A percentile compares a stretch with the other conserved stretches of the same genome.
phyloP scores from a whole-genome alignment of 2,329 filamentous ascomycete genomes.

The Diplodia intermedia region DNA sequence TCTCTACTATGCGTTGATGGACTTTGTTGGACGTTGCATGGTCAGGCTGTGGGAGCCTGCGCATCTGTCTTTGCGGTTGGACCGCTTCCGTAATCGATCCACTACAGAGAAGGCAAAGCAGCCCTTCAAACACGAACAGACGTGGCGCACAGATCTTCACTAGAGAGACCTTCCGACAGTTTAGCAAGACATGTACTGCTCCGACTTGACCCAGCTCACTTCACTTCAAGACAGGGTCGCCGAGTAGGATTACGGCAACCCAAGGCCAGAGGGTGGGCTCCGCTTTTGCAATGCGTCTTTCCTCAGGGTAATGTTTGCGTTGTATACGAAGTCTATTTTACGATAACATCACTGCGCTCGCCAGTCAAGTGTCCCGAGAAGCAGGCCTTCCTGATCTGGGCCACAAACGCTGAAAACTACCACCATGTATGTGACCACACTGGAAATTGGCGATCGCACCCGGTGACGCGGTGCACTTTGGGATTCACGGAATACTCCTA shows the following conservation, averaged over 20 bases:
- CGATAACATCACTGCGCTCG: neutral
- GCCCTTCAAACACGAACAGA: neutral
- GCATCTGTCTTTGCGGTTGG: neutral
- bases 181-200: neutral
- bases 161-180: neutral
- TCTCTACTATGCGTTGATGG: neutral
- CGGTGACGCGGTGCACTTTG: neutral
- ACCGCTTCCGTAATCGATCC: neutral
- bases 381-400: neutral
- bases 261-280: neutral
- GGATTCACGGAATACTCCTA: neutral
- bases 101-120: neutral
- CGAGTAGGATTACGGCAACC: neutral
- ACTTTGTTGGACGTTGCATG: neutral
- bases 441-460: neutral
- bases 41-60: neutral
- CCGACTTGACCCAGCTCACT: neutral
- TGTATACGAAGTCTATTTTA: neutral
- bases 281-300: neutral
- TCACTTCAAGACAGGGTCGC: neutral
- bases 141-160: neutral
- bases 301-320: neutral
- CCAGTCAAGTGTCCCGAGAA: neutral
- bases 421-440: neutral
- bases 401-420: neutral